Conservation (phyloP, 371 early-diverging fungal species). For the Phascolomyces articulosus region DNA sequence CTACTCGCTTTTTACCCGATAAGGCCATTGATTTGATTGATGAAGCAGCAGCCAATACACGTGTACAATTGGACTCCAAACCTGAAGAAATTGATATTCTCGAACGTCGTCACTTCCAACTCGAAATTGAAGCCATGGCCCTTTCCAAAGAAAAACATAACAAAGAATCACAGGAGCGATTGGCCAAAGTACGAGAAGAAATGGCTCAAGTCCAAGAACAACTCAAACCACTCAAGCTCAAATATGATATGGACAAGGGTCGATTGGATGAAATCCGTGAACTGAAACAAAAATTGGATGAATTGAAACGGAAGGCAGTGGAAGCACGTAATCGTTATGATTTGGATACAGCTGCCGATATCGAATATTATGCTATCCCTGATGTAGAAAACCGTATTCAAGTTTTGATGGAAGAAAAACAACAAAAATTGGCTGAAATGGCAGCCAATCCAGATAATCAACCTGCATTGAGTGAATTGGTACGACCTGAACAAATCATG, state of each 20-base stretch:
- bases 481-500: constrained; percentile 86
- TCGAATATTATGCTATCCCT: constrained; percentile 91
- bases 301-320: constrained; percentile 79
- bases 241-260: constrained; percentile 84
- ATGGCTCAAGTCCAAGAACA: constrained; percentile 83
- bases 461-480: constrained; percentile 73
- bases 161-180: constrained; percentile 75
- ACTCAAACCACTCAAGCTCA: constrained; percentile 85
- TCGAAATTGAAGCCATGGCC: constrained; percentile 95
- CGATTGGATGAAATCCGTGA: constrained; percentile 87
- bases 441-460: constrained; percentile 41
- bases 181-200: constrained; percentile 81
- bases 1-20: constrained; percentile 77
- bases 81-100: constrained; percentile 95
- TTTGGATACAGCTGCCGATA: constrained; percentile 77
- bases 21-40: constrained; percentile 91
- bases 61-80: constrained; percentile 94
- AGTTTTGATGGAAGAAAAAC: constrained; percentile 51
- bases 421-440: constrained; percentile 61
- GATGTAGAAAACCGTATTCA: constrained; percentile 74
- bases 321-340: constrained; percentile 87
- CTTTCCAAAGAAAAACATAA: constrained; percentile 90
- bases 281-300: constrained; percentile 87
- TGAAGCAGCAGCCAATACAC: constrained; percentile 94
- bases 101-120: constrained; percentile 87